These are phyloP conservation scores for Penicillium corylophilum DNA, from an alignment of 2,329 filamentous ascomycete species.

Conservation along the genomic window DNA sequence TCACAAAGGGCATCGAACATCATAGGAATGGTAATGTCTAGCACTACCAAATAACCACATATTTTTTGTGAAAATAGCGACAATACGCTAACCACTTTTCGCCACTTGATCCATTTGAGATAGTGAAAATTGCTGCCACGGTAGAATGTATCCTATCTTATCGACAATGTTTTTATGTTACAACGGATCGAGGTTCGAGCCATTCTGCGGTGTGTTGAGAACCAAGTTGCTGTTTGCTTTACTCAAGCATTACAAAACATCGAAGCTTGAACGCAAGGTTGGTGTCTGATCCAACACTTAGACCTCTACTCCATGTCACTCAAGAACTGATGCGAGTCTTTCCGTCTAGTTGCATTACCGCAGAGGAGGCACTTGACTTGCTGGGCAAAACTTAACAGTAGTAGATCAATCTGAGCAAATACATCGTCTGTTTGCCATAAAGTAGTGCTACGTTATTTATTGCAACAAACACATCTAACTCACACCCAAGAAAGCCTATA, in stretches of 20 bases:
- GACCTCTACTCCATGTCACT: conserved; percentile 15
- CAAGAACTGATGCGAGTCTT: conserved; percentile 23
- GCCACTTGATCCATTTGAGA: no score
- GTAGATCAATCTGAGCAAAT: background rate
- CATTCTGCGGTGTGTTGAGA: no score
- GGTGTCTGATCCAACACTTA: conserved; percentile 11
- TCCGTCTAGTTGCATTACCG: conserved; percentile 21
- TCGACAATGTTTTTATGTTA: no score
- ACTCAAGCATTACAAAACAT: conserved; percentile 7
- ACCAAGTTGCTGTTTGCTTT: no score
- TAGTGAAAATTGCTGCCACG: no score
- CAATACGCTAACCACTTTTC: no score
- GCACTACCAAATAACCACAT: no score
- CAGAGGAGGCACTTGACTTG: conserved; percentile 19
- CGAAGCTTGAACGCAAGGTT: conserved; percentile 15
- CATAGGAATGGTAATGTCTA: no score
- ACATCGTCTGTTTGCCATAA: background rate
- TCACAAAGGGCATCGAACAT: no score
- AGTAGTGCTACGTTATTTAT: background rate
- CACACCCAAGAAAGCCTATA: background rate
- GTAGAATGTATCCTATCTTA: no score
- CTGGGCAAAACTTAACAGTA: background rate
- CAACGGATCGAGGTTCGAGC: no score
- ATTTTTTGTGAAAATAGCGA: no score
- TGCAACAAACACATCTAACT: background rate